Conservation (phyloP, 2,329 filamentous ascomycete genomes). For the Mariannaea elegans region DNA sequence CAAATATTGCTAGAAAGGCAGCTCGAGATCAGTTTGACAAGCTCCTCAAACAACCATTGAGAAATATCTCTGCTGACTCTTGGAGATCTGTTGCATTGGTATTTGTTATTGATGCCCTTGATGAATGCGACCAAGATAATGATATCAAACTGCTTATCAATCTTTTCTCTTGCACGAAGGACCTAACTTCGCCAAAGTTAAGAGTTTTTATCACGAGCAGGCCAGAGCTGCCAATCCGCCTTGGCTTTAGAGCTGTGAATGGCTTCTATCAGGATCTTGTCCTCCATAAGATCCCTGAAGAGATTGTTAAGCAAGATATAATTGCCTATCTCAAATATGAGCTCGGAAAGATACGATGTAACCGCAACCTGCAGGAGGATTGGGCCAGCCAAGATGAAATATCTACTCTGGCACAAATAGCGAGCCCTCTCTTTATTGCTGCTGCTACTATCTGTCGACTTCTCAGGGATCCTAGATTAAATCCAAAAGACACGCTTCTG, state of each 20-base stretch:
- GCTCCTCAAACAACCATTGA: too few relatives aligned
- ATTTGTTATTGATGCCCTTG: neutral
- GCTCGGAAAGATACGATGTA: constrained; percentile 41
- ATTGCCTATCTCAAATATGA: constrained; percentile 42
- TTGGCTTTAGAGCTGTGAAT: constrained; percentile 45
- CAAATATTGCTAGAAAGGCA: neutral
- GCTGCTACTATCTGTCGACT: constrained; percentile 47
- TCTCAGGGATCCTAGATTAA: constrained; percentile 30
- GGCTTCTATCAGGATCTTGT: constrained; percentile 33
- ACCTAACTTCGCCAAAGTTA: neutral
- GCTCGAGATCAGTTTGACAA: too few relatives aligned
- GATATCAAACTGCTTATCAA: neutral
- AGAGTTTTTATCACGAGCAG: neutral
- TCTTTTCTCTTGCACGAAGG: neutral
- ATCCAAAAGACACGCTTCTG: constrained; percentile 35
- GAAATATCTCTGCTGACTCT: neutral
- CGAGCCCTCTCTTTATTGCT: constrained; percentile 48
- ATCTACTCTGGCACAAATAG: constrained; percentile 34
- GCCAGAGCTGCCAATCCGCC: constrained; percentile 47
- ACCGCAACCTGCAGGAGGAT: constrained; percentile 31
- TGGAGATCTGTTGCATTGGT: neutral
- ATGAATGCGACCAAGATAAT: neutral
- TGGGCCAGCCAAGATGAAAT: constrained; percentile 18
- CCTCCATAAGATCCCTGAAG: constrained; percentile 47
- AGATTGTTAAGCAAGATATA: constrained; percentile 49